A percentile compares a stretch with the other conserved stretches of the same genome.
phyloP scores from a whole-genome alignment of 1,284 basidiomycete species.

The Puccinia horiana region DNA sequence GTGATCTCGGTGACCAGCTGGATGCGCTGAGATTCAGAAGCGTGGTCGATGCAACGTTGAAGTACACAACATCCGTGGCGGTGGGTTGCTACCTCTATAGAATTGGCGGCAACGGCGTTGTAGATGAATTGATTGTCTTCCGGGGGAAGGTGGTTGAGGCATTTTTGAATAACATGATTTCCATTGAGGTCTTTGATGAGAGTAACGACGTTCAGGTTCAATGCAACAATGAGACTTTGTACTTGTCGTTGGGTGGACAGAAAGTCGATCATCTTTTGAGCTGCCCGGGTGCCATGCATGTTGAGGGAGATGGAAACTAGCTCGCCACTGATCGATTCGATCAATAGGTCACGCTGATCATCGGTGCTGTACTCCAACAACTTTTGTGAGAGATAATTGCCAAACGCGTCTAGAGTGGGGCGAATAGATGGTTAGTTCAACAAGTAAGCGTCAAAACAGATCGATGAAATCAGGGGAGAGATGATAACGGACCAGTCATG shows the following conservation, averaged over 20 bases:
- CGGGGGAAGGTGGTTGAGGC: constrained; percentile 92
- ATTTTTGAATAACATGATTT: constrained; percentile 99
- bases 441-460: background rate
- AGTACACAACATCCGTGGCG: constrained; percentile 98
- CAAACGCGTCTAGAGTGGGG: constrained; percentile 78
- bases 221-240: constrained; percentile 91
- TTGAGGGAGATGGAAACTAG: constrained; percentile 97
- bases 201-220: constrained; percentile 96
- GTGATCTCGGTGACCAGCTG: constrained; percentile 99
- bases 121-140: constrained; percentile 99
- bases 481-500: constrained; percentile 75
- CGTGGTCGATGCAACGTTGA: constrained; percentile 97
- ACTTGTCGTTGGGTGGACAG: constrained; percentile 94
- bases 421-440: background rate
- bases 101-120: constrained; percentile 97
- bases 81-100: constrained; percentile 98
- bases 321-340: constrained; percentile 95
- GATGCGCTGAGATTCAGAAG: constrained; percentile 88
- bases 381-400: constrained; percentile 99
- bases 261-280: constrained; percentile 99
- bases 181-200: constrained; percentile 99
- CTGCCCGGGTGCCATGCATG: constrained; percentile 99
- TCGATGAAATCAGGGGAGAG: background rate
- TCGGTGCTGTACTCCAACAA: constrained; percentile 96
- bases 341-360: constrained; percentile 94